A percentile compares a stretch with the other conserved stretches of the same genome.
These are phyloP conservation scores for Phytophthora pini DNA, from an alignment of 352 stramenopile genomes.

Conservation along the genomic window DNA sequence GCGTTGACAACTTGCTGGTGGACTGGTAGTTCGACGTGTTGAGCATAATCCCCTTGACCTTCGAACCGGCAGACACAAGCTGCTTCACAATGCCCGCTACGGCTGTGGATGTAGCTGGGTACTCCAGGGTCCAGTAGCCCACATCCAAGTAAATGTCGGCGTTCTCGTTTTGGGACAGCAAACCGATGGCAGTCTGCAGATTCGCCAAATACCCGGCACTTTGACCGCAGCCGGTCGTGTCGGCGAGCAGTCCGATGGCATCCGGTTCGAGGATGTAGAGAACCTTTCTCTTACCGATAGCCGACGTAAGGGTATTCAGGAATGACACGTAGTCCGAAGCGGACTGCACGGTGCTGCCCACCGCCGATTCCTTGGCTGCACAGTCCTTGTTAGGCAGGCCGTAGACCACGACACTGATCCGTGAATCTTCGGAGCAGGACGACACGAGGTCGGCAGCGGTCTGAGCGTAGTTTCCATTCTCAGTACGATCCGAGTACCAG, in stretches of 20 bases:
- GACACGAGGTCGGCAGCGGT: slow-evolving; percentile 41
- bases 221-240: slow-evolving; percentile 40
- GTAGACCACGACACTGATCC: slow-evolving; percentile 72
- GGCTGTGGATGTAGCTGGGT: slow-evolving; percentile 17
- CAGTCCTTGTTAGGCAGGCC: slow-evolving; percentile 83
- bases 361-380: slow-evolving; percentile 53
- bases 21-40: slow-evolving; percentile 86
- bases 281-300: slow-evolving; percentile 62
- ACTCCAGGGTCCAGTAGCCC: slow-evolving; percentile 66
- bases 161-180: slow-evolving; percentile 68
- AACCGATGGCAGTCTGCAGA: slow-evolving; percentile 50
- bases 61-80: slow-evolving; percentile 31
- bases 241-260: slow-evolving; percentile 60
- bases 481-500: slow-evolving; percentile 68
- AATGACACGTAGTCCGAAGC: slow-evolving; percentile 55
- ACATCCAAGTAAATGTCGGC: slow-evolving; percentile 79
- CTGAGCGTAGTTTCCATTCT: slow-evolving; percentile 46
- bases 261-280: slow-evolving; percentile 78
- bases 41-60: slow-evolving; percentile 72
- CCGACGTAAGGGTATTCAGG: slow-evolving; percentile 47
- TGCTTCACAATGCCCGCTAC: slow-evolving; percentile 53
- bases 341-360: slow-evolving; percentile 45
- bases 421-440: slow-evolving; percentile 43
- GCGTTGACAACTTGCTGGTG: slow-evolving; percentile 45
- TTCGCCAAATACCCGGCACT: slow-evolving; percentile 59